A percentile compares a stretch with the other conserved stretches of the same genome.
These are phyloP conservation scores for Candida dubliniensis DNA, from an alignment of 1,139 yeast species.

Conservation along the genomic window DNA sequence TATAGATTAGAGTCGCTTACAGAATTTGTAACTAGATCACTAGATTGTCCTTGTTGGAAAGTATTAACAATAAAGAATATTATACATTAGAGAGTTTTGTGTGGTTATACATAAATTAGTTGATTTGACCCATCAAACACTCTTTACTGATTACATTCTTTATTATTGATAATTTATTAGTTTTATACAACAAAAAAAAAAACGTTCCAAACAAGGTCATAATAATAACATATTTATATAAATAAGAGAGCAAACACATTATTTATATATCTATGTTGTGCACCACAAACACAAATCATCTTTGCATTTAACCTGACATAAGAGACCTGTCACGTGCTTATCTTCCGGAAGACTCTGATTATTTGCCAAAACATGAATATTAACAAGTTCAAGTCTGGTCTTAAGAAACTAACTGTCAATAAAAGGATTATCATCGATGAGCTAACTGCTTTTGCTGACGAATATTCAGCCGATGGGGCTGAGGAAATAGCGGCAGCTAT, in stretches of 20 bases:
- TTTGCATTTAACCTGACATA: too few species aligned
- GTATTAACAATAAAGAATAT: neutral
- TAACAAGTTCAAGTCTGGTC: slow-evolving; percentile 32
- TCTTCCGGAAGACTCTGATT: neutral
- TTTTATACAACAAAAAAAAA: neutral
- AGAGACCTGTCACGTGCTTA: neutral
- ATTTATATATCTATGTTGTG: neutral
- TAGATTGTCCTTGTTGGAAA: neutral
- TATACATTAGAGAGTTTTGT: neutral
- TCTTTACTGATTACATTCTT: neutral
- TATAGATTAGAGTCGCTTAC: too few species aligned
- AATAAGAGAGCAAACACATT: neutral
- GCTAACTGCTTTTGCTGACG: slow-evolving; percentile 40
- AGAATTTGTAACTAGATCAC: too few species aligned
- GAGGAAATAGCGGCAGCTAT: slow-evolving; percentile 32
- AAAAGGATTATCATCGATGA: slow-evolving; percentile 42
- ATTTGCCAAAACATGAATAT: neutral
- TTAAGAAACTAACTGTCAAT: slow-evolving; percentile 37
- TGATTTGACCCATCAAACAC: neutral
- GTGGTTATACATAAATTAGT: neutral
- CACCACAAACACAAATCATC: too few species aligned
- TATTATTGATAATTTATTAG: neutral
- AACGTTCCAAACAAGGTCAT: too few species aligned
- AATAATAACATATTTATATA: too few species aligned
- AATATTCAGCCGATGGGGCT: slow-evolving; percentile 27